Percentiles rank a stretch among this genome's conserved stretches.
Conservation (phyloP, 352 stramenopile species). For the Phytophthora idaei region DNA sequence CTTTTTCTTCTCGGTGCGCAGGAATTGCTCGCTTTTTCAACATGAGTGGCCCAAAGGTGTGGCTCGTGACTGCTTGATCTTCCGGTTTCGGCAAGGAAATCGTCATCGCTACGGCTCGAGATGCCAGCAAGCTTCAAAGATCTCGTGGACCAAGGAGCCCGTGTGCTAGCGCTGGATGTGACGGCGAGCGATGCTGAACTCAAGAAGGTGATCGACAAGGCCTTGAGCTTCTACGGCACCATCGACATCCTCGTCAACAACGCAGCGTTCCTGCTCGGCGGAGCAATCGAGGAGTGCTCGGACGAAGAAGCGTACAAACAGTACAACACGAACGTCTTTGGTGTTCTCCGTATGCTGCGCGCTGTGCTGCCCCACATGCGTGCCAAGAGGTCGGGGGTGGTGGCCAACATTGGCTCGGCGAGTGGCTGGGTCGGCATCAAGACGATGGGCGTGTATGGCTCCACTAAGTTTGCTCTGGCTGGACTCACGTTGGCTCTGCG, state of each 20-base stretch:
- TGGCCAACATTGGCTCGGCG: slow-evolving; percentile 51
- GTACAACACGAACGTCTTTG: slow-evolving; percentile 57
- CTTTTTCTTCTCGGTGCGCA: slow-evolving; percentile 12
- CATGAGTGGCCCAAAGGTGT: slow-evolving; percentile 44
- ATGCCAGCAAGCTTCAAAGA: slow-evolving; percentile 42
- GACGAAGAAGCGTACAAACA: slow-evolving; percentile 39
- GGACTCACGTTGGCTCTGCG: slow-evolving; percentile 40
- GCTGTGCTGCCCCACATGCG: slow-evolving; percentile 55
- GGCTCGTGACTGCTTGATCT: slow-evolving; percentile 60
- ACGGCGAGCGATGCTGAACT: slow-evolving; percentile 43
- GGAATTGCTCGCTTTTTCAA: slow-evolving; percentile 5
- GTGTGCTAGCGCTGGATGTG: slow-evolving; percentile 44
- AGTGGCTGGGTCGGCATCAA: slow-evolving; percentile 35
- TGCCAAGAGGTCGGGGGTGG: slow-evolving; percentile 41
- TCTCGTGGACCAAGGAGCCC: slow-evolving; percentile 37
- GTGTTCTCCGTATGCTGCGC: slow-evolving; percentile 36
- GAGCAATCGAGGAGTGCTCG: slow-evolving; percentile 53
- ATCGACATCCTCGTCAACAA: slow-evolving; percentile 68
- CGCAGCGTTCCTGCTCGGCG: slow-evolving; percentile 47
- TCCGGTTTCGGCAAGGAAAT: slow-evolving; percentile 56
- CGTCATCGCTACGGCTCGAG: slow-evolving; percentile 55
- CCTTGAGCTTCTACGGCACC: slow-evolving; percentile 42
- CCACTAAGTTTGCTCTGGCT: slow-evolving; percentile 48
- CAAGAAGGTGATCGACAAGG: slow-evolving; percentile 34
- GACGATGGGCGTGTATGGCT: slow-evolving; percentile 44